Conservation (phyloP, 1,284 basidiomycete genomes). For the Puccinia triticina region DNA sequence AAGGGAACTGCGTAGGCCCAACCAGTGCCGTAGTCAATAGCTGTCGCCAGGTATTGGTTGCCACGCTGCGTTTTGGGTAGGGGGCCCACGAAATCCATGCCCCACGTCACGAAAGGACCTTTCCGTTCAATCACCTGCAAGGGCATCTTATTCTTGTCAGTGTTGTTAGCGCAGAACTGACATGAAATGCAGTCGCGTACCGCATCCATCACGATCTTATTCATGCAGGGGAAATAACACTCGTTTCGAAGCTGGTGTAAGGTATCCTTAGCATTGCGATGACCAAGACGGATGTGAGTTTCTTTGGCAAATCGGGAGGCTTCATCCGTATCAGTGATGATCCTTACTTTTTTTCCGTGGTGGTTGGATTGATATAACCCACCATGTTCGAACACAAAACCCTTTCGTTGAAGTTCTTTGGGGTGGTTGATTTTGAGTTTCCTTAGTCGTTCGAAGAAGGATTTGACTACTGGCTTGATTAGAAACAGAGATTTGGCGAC, state of each 20-base stretch:
- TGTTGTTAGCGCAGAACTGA: no score
- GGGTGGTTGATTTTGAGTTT: not conserved
- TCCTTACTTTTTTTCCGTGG: not conserved
- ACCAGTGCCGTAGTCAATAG: constrained; percentile 33
- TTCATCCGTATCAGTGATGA: not conserved
- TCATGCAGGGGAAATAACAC: no score
- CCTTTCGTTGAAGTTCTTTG: not conserved
- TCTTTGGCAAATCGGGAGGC: not conserved
- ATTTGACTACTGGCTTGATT: not conserved
- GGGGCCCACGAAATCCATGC: constrained; percentile 20
- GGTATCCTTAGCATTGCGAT: no score
- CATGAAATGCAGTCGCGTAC: no score
- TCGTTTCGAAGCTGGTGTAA: no score
- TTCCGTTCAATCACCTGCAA: no score
- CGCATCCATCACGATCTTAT: no score
- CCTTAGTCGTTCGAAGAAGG: not conserved
- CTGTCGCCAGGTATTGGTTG: constrained; percentile 7
- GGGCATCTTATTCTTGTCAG: no score
- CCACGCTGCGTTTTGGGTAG: not conserved
- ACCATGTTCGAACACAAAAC: not conserved
- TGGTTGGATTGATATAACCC: not conserved
- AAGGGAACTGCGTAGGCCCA: no score
- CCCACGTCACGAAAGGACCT: constrained; percentile 12
- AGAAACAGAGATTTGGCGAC: not conserved
- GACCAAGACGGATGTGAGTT: not conserved